Percentiles rank a stretch among this genome's conserved stretches.
Conservation (phyloP, 2,329 filamentous ascomycete genomes). For the Fusarium luffae region DNA sequence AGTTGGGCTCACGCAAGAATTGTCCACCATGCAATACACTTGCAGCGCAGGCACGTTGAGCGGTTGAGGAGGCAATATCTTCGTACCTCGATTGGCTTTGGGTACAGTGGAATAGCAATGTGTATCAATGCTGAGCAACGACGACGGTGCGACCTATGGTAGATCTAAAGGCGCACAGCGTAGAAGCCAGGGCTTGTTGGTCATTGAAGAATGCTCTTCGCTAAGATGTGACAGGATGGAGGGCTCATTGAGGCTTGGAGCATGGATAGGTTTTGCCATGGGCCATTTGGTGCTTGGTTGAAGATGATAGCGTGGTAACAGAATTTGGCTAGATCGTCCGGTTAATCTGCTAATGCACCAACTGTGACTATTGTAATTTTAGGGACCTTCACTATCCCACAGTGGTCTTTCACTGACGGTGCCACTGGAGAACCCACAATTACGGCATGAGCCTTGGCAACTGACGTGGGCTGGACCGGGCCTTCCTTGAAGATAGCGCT, state of each 20-base stretch:
- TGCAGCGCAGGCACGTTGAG: conserved; percentile 30
- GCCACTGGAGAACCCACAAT: conserved; percentile 30
- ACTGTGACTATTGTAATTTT: conserved; percentile 15
- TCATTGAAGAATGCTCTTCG: conserved; percentile 35
- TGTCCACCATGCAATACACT: conserved; percentile 25
- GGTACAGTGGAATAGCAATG: conserved; percentile 30
- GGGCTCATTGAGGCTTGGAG: conserved; percentile 45
- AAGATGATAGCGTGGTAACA: conserved; percentile 7
- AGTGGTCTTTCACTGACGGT: conserved; percentile 31
- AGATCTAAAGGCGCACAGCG: conserved; percentile 34
- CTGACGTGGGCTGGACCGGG: conserved; percentile 35
- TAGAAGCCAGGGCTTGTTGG: conserved; percentile 35
- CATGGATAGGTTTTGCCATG: conserved; percentile 46
- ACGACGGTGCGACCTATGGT: conserved; percentile 23
- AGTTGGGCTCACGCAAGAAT: conserved; percentile 37
- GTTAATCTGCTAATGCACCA: not conserved
- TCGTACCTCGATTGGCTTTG: conserved; percentile 31
- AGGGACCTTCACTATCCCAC: conserved; percentile 17
- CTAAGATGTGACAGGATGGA: conserved; percentile 41
- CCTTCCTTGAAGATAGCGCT: conserved; percentile 15
- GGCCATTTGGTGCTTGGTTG: conserved; percentile 33
- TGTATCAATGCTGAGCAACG: conserved; percentile 25
- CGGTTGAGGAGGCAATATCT: conserved; percentile 31
- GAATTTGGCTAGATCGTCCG: rapidly evolving
- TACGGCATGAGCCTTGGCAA: conserved; percentile 38